Evolutionary conservation across 768 basidiomycete species (phyloP).

Genomic region (Lepiota brunneoincarnata): DNA sequence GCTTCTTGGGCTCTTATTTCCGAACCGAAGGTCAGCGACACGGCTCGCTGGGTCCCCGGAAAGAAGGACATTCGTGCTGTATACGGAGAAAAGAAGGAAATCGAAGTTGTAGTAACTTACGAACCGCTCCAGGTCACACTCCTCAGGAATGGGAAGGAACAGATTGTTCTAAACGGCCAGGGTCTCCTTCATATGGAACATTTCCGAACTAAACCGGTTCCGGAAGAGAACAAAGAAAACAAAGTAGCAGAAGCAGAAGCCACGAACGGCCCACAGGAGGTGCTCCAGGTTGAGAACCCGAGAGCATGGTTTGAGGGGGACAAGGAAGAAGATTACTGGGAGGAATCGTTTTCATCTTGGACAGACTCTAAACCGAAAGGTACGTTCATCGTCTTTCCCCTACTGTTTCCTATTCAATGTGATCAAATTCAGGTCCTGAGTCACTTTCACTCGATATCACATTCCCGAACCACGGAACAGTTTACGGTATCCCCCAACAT

Average conservation of each 20-base stretch:
- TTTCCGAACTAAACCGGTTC: slow-evolving; percentile 69
- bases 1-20: slow-evolving; percentile 82
- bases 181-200: slow-evolving; percentile 98
- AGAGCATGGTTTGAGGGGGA: slow-evolving; percentile 89
- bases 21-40: slow-evolving; percentile 63
- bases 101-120: slow-evolving; percentile 69
- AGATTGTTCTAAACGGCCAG: slow-evolving; percentile 86
- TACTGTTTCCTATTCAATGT: not conserved
- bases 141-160: slow-evolving; percentile 70
- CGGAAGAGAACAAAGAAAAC: slow-evolving; percentile 41
- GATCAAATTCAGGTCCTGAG: slow-evolving; percentile 73
- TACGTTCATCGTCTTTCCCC: slow-evolving; percentile 26
- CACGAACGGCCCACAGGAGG: slow-evolving; percentile 45
- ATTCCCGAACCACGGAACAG: slow-evolving; percentile 87
- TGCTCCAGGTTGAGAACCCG: slow-evolving; percentile 48
- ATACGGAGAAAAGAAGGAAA: slow-evolving; percentile 62
- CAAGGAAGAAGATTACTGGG: slow-evolving; percentile 81
- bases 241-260: slow-evolving; percentile 41
- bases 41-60: slow-evolving; percentile 62
- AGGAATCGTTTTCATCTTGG: slow-evolving; percentile 84
- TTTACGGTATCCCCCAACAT: slow-evolving; percentile 97
- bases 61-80: slow-evolving; percentile 61
- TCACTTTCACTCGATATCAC: slow-evolving; percentile 89
- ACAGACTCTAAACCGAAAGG: slow-evolving; percentile 96
- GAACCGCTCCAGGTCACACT: slow-evolving; percentile 76